phyloP scores from a whole-genome alignment of 23 red algal species.

The Chondrus crispus region DNA sequence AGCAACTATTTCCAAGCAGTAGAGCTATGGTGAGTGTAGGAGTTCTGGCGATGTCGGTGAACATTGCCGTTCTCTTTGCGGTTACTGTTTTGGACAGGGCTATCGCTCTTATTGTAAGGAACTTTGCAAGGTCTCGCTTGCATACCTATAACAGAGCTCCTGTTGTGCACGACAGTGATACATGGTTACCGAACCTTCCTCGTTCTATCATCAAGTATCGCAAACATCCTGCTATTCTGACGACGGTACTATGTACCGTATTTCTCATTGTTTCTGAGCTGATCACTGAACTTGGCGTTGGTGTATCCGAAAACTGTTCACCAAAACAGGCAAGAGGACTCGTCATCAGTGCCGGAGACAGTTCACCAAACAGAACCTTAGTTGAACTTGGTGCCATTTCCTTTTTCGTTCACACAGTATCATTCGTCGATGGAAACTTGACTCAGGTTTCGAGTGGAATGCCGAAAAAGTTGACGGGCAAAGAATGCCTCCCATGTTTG shows the following conservation, averaged over 20 bases:
- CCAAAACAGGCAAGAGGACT: background rate
- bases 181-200: slow-evolving; percentile 42
- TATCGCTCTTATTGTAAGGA: slow-evolving; percentile 36
- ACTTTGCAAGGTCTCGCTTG: slow-evolving; percentile 29
- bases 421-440: slow-evolving; percentile 10
- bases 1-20: background rate
- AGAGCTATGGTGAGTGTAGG: slow-evolving; percentile 1
- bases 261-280: slow-evolving; percentile 38
- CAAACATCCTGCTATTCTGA: slow-evolving; percentile 37
- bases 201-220: slow-evolving; percentile 42
- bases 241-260: slow-evolving; percentile 20
- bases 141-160: background rate
- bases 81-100: slow-evolving; percentile 26
- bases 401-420: background rate
- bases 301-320: slow-evolving; percentile 13
- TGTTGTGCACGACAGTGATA: slow-evolving; percentile 51
- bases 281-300: slow-evolving; percentile 44
- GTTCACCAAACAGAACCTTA: background rate
- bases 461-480: background rate
- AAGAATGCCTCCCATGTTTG: slow-evolving; percentile 31
- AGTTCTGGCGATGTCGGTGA: slow-evolving; percentile 28
- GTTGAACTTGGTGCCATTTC: slow-evolving; percentile 22
- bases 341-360: slow-evolving; percentile 15
- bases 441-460: slow-evolving; percentile 4
- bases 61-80: slow-evolving; percentile 12